Conservation (phyloP, 2,329 filamentous ascomycete species). For the Colletotrichum tropicicola region DNA sequence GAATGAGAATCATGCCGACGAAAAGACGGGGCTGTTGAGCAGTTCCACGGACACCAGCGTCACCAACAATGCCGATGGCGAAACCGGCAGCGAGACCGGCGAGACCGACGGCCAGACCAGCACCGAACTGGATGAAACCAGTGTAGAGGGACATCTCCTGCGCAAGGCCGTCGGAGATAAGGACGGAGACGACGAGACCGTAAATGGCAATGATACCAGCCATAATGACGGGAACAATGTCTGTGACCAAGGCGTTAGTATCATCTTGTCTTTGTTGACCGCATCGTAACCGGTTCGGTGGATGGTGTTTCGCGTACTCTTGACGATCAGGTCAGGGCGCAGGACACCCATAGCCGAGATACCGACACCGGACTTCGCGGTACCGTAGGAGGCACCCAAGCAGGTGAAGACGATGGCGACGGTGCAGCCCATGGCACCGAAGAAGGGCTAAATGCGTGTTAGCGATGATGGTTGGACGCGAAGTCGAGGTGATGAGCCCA, state of each 20-base stretch:
- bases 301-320: conserved; percentile 74
- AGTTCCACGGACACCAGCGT: conserved; percentile 87
- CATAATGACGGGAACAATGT: conserved; percentile 99
- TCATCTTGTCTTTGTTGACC: background rate
- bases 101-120: conserved; percentile 83
- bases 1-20: conserved; percentile 98
- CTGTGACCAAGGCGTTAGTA: conserved; percentile 54
- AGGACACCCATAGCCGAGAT: conserved; percentile 99
- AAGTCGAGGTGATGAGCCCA: background rate
- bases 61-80: conserved; percentile 88
- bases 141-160: conserved; percentile 81
- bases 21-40: conserved; percentile 87
- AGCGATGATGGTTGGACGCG: conserved; percentile 37
- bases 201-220: conserved; percentile 99
- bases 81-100: conserved; percentile 87
- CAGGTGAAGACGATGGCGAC: conserved; percentile 96
- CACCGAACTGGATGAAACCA: conserved; percentile 86
- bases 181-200: conserved; percentile 86
- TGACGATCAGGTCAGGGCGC: conserved; percentile 96
- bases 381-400: conserved; percentile 96
- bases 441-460: conserved; percentile 75
- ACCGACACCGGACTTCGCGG: conserved; percentile 98
- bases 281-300: background rate
- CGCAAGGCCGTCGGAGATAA: conserved; percentile 82
- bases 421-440: conserved; percentile 98